A percentile compares a stretch with the other conserved stretches of the same genome.
Evolutionary conservation across 2,329 filamentous ascomycete genomes (phyloP).

Genomic region (Madurella fahalii): DNA sequence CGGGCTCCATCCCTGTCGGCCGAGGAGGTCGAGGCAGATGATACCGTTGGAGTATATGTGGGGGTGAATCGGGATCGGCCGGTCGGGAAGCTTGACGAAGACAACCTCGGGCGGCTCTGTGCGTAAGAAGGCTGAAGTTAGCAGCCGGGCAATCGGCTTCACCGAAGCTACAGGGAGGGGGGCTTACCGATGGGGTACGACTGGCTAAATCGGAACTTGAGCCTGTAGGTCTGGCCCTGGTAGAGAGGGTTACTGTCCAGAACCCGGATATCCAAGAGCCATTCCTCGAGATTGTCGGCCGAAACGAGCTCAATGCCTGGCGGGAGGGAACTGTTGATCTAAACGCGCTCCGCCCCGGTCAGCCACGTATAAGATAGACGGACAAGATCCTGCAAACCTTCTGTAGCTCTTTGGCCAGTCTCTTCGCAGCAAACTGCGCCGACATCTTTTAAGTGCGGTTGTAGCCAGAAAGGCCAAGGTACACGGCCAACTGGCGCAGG

Average conservation of each 20-base stretch:
- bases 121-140: not conserved
- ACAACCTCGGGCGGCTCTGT: conserved; percentile 91
- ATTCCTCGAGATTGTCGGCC: conserved; percentile 80
- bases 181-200: conserved; percentile 82
- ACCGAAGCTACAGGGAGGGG: not conserved
- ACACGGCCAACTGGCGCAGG: no score
- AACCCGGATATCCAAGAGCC: conserved; percentile 88
- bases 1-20: conserved; percentile 85
- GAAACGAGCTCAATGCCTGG: conserved; percentile 74
- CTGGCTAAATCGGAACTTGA: conserved; percentile 81
- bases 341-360: not conserved
- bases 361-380: not conserved
- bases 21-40: conserved; percentile 92
- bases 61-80: conserved; percentile 85
- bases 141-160: not conserved
- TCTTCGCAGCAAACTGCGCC: conserved; percentile 31
- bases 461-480: not conserved
- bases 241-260: conserved; percentile 91
- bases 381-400: conserved; percentile 43
- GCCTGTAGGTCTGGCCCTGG: conserved; percentile 69
- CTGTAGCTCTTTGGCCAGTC: conserved; percentile 55
- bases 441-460: conserved; percentile 2
- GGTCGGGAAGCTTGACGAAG: conserved; percentile 64
- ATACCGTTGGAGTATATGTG: conserved; percentile 99
- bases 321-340: conserved; percentile 56